These are phyloP conservation scores for Plectranthus barbatus DNA, from an alignment of 257 asterid genomes.

Conservation along the genomic window DNA sequence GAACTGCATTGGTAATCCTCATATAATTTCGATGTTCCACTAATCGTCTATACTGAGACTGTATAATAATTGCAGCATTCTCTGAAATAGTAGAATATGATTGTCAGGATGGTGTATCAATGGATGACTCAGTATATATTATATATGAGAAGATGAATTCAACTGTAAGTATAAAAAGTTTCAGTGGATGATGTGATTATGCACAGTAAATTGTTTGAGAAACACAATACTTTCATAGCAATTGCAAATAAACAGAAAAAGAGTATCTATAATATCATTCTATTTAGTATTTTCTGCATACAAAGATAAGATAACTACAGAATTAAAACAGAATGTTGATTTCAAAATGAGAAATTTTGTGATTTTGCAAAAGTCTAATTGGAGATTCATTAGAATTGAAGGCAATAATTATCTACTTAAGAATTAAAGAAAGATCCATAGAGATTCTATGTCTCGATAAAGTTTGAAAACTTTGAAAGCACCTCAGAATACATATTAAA, in stretches of 20 bases:
- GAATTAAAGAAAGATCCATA: background rate
- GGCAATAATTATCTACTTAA: background rate
- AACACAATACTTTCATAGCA: background rate
- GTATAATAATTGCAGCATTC: conserved; percentile 84
- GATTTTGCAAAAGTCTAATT: background rate
- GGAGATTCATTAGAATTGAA: background rate
- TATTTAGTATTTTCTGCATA: background rate
- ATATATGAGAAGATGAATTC: background rate
- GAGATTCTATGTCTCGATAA: background rate
- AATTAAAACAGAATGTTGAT: background rate
- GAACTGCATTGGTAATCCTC: conserved; percentile 45
- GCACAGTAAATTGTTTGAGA: background rate
- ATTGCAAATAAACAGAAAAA: background rate
- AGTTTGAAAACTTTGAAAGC: background rate
- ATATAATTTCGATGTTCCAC: conserved; percentile 37
- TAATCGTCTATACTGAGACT: conserved; percentile 56
- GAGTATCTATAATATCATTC: background rate
- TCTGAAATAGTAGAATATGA: conserved; percentile 35
- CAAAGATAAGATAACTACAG: too few relatives aligned
- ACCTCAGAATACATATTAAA: background rate
- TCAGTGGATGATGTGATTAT: background rate
- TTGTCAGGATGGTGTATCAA: conserved; percentile 12
- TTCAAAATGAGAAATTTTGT: background rate
- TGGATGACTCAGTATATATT: background rate
- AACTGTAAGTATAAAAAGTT: background rate